Percentiles rank a stretch among this genome's conserved stretches.
phyloP scores from a whole-genome alignment of 176 grass and related monocot genomes.

The Aegilops tauschii region DNA sequence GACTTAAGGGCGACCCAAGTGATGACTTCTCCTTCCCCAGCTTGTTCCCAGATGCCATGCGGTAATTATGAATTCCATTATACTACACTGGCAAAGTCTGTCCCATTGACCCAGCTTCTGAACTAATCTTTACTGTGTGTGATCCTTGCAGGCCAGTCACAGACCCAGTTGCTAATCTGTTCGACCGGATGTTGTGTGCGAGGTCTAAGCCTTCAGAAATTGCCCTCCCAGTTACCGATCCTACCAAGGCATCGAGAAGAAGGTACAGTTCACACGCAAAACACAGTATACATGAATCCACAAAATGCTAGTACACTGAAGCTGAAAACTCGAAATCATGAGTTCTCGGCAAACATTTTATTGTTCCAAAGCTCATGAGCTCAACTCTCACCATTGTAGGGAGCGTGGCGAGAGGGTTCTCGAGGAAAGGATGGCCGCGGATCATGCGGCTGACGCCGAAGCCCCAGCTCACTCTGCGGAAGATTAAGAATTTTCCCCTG shows the following conservation, averaged over 20 bases:
- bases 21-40: conserved; percentile 96
- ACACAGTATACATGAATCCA: not conserved
- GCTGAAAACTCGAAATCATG: not conserved
- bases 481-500: conserved; percentile 25
- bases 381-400: conserved; percentile 31
- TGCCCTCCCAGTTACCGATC: conserved; percentile 76
- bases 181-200: conserved; percentile 68
- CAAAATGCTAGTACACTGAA: not conserved
- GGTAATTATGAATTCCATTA: conserved; percentile 37
- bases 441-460: conserved; percentile 46
- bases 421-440: conserved; percentile 65
- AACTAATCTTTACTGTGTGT: not conserved
- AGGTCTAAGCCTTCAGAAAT: conserved; percentile 63
- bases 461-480: conserved; percentile 31
- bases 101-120: not conserved
- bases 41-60: conserved; percentile 91
- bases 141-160: conserved; percentile 66
- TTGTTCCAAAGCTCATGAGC: not conserved
- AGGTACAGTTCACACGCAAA: conserved; percentile 38
- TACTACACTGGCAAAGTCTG: not conserved
- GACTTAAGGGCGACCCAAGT: conserved; percentile 89
- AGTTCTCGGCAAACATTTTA: not conserved
- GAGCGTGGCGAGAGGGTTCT: conserved; percentile 90
- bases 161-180: conserved; percentile 80
- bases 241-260: conserved; percentile 78